Conservation (phyloP, 2,329 filamentous ascomycete species). For the Hypoxylon sp. region DNA sequence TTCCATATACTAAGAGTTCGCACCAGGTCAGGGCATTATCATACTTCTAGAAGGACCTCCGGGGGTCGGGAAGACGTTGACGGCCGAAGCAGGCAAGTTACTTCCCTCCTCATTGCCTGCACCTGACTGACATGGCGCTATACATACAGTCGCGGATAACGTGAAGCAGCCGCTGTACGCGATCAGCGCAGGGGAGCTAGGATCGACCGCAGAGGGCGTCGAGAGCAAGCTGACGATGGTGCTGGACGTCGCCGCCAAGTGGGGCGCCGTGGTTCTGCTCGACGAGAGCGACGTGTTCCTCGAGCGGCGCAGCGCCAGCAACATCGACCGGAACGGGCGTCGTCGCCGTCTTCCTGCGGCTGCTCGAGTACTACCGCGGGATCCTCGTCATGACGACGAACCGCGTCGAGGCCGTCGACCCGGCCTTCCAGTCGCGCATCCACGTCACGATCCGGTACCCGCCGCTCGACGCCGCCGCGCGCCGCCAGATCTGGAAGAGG, state of each 20-base stretch:
- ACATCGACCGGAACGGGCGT: not conserved
- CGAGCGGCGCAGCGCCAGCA: not conserved
- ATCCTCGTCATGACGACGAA: conserved; percentile 6
- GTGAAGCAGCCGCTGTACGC: not conserved
- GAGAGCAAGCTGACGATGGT: not conserved
- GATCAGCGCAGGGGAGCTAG: not conserved
- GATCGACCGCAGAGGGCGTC: not conserved
- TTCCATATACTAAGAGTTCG: not conserved
- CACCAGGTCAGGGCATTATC: conserved; percentile 23
- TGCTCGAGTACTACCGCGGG: conserved; percentile 2
- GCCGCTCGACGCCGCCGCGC: not conserved
- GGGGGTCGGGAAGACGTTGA: conserved; percentile 41
- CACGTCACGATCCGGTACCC: not conserved
- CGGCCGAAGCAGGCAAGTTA: conserved; percentile 45
- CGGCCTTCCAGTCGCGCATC: not conserved
- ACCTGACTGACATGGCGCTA: too few relatives aligned
- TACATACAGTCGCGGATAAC: not conserved
- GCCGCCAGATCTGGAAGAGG: not conserved
- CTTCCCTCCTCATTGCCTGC: too few relatives aligned
- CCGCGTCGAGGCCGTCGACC: not conserved
- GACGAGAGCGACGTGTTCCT: not conserved
- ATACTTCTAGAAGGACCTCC: conserved; percentile 30
- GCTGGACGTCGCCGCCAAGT: not conserved
- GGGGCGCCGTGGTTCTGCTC: not conserved
- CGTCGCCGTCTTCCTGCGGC: not conserved